Conservation (phyloP, 2,329 filamentous ascomycete genomes). For the Exophiala sp. region DNA sequence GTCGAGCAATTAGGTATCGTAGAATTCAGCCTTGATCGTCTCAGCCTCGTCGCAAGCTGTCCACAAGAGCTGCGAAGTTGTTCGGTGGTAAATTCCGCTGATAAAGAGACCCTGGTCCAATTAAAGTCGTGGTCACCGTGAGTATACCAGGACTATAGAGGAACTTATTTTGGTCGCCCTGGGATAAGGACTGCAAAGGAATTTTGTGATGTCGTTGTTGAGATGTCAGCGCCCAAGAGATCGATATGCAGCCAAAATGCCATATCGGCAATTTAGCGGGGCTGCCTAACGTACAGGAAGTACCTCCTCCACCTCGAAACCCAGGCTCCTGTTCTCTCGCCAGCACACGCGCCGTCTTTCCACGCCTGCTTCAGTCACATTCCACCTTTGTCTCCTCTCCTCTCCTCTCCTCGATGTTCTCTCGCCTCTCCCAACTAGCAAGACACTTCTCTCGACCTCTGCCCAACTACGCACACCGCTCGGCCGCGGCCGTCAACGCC, state of each 20-base stretch:
- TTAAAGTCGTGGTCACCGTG: not conserved
- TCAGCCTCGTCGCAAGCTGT: no score
- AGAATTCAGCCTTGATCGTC: no score
- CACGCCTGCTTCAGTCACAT: not conserved
- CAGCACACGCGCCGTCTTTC: not conserved
- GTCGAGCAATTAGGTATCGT: no score
- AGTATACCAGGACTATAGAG: not conserved
- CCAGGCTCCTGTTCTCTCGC: no score
- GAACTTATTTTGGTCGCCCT: not conserved
- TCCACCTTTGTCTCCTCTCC: not conserved
- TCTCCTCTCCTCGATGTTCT: constrained; percentile 61
- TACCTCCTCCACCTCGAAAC: no score
- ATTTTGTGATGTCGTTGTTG: not conserved
- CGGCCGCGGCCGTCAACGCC: constrained; percentile 37
- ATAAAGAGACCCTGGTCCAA: not conserved
- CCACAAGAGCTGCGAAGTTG: not conserved
- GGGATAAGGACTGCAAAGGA: not conserved
- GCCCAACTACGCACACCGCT: constrained; percentile 54
- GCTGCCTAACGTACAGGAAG: no score
- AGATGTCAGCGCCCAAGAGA: not conserved
- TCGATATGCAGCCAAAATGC: no score
- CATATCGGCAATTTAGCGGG: no score
- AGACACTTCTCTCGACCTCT: constrained; percentile 66
- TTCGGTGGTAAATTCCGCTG: no score
- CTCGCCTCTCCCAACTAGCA: constrained; percentile 68